phyloP scores from a whole-genome alignment of 2,329 filamentous ascomycete genomes.

The Exophiala phaeomuriformis region DNA sequence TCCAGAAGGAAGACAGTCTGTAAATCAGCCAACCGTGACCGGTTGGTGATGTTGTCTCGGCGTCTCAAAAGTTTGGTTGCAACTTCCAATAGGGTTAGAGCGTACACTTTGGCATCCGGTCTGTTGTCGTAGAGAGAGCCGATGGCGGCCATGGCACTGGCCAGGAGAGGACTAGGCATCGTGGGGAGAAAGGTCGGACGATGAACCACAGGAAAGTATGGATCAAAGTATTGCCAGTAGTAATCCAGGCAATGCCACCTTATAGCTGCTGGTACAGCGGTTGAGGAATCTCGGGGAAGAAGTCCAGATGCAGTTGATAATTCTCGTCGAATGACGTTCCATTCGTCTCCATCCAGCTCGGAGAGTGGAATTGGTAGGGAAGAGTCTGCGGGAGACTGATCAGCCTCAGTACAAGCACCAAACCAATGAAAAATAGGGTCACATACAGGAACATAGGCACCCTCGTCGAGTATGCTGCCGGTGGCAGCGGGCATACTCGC shows the following conservation, averaged over 20 bases:
- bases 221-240: slow-evolving; percentile 35
- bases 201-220: slow-evolving; percentile 33
- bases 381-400: slow-evolving; percentile 31
- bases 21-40: slow-evolving; percentile 32
- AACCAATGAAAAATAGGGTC: slow-evolving; percentile 16
- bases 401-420: slow-evolving; percentile 27
- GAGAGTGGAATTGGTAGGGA: slow-evolving; percentile 36
- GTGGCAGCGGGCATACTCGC: slow-evolving; percentile 22
- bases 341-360: slow-evolving; percentile 36
- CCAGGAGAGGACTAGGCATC: slow-evolving; percentile 31
- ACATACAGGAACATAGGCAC: slow-evolving; percentile 26
- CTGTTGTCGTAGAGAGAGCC: slow-evolving; percentile 33
- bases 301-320: slow-evolving; percentile 32
- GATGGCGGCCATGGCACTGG: slow-evolving; percentile 33
- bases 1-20: slow-evolving; percentile 34
- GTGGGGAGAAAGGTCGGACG: slow-evolving; percentile 31
- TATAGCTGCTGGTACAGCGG: slow-evolving; percentile 34
- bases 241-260: slow-evolving; percentile 35
- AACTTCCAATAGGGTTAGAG: slow-evolving; percentile 31
- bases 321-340: slow-evolving; percentile 35
- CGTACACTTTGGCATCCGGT: slow-evolving; percentile 33
- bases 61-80: slow-evolving; percentile 31
- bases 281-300: slow-evolving; percentile 30
- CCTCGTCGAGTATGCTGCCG: slow-evolving; percentile 25
- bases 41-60: slow-evolving; percentile 31